A percentile compares a stretch with the other conserved stretches of the same genome.
phyloP scores from a whole-genome alignment of 1,284 basidiomycete species.

The Stereum hirsutum region DNA sequence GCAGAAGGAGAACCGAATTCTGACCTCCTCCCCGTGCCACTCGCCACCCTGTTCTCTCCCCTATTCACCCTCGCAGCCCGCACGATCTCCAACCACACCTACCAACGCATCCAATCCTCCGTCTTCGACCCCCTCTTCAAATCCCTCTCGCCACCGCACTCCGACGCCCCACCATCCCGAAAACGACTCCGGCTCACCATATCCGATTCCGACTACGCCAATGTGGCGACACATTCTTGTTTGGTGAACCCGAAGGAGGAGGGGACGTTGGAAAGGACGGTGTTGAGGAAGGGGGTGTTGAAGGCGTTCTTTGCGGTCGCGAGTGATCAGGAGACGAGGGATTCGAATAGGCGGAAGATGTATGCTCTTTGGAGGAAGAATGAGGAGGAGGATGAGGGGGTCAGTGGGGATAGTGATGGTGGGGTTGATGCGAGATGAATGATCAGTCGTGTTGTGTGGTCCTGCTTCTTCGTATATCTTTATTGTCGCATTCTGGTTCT shows the following conservation, averaged over 20 bases:
- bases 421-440: slow-evolving; percentile 8
- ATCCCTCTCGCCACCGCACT: slow-evolving; percentile 26
- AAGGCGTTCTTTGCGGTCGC: slow-evolving; percentile 68
- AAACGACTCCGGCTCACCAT: slow-evolving; percentile 34
- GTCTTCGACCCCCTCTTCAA: slow-evolving; percentile 59
- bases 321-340: slow-evolving; percentile 63
- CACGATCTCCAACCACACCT: slow-evolving; percentile 52
- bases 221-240: slow-evolving; percentile 42
- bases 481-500: too few species aligned
- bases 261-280: slow-evolving; percentile 23
- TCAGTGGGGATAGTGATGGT: slow-evolving; percentile 2
- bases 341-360: slow-evolving; percentile 74
- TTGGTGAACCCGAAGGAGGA: slow-evolving; percentile 28
- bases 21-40: slow-evolving; percentile 37
- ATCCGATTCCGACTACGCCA: slow-evolving; percentile 24
- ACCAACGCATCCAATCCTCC: slow-evolving; percentile 57
- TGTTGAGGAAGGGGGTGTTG: slow-evolving; percentile 52
- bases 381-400: slow-evolving; percentile 22
- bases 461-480: too few species aligned
- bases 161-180: slow-evolving; percentile 26
- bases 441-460: neutral
- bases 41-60: slow-evolving; percentile 52
- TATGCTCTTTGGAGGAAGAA: slow-evolving; percentile 72
- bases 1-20: slow-evolving; percentile 9
- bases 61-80: slow-evolving; percentile 64